phyloP scores from a whole-genome alignment of 176 grass and related monocot genomes.

The Cenchrus fungigraminus region DNA sequence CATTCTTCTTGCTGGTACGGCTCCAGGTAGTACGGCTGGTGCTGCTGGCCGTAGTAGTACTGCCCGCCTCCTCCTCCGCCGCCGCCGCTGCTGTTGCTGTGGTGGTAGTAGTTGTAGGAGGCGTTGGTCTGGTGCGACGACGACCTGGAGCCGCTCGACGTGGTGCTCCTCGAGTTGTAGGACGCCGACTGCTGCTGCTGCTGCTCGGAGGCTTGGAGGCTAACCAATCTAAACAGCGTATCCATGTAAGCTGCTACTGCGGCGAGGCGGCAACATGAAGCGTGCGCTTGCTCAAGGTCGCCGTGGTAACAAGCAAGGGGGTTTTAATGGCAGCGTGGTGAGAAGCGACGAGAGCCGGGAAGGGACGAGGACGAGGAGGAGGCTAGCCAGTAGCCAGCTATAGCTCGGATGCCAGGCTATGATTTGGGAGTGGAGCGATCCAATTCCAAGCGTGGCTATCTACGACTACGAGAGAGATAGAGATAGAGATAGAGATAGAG shows the following conservation, averaged over 20 bases:
- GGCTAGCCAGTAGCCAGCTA: conserved; percentile 7
- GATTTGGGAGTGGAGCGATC: conserved; percentile 13
- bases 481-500: not conserved
- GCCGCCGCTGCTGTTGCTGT: conserved; percentile 52
- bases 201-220: conserved; percentile 87
- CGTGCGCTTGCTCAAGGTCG: conserved; percentile 22
- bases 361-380: not conserved
- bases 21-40: conserved; percentile 61
- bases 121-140: conserved; percentile 78
- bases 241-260: conserved; percentile 73
- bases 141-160: conserved; percentile 80
- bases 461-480: too few species aligned
- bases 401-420: conserved; percentile 23
- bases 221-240: conserved; percentile 96
- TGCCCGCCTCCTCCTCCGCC: not conserved
- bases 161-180: conserved; percentile 91
- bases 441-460: conserved; percentile 31
- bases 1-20: conserved; percentile 90
- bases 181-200: conserved; percentile 65
- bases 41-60: conserved; percentile 62
- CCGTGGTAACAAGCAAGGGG: conserved; percentile 45
- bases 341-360: not conserved
- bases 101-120: conserved; percentile 63
- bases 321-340: conserved; percentile 52
- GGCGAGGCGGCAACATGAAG: conserved; percentile 55